Evolutionary conservation across 352 stramenopile species (phyloP), one percentile per base, ranked within the genome.

Genomic region (Pythium monospermum): DNA sequence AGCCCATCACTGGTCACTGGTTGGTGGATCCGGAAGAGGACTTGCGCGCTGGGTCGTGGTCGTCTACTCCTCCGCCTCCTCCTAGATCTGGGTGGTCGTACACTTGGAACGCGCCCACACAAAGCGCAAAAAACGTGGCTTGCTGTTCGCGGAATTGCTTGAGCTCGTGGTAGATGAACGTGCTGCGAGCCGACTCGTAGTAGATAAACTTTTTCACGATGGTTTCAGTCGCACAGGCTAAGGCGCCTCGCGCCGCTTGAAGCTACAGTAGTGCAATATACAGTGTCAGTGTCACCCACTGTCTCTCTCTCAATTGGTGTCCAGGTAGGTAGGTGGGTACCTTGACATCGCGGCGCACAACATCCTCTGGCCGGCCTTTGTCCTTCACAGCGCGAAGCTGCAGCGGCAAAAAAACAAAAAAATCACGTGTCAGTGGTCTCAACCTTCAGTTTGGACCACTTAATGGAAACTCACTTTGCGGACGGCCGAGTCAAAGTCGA

Each of bases 401-500:
- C 12, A 38, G n/a, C 27, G 10, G 27, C 28, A 49, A 39, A 18
- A 43, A 27, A 7, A 46, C 13, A 26, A 26, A 23, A n/a, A 22
- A n/a, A 38, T 23, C 7, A 21, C n/a, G n/a, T n/a, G n/a, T n/a
- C n/a, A n/a, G n/a, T n/a, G n/a, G 23, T 33, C 36, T 26, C 25
- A 16, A 15, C 26, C 4, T n/a, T 4, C 16, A n/a, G 3, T 27
- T 6, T 5, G 12, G 37, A 21, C 8, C 12, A 48, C 16, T 28
- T 33, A 15, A 23, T 7, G 33, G 2, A 18, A 32, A 18, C 28
- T 45, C 43, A 66, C 61, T 38, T 72, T 72, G 11, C 64, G 59
- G 8, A 66, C 57, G 15, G 64, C 64, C 6, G 64, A 72, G 37
- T 72, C 64, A 38, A 68, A 72, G 28, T 72, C 64, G 11, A 72